Evolutionary conservation across 139 green algal genomes (phyloP).

Genomic region (Picochlorum sp.): DNA sequence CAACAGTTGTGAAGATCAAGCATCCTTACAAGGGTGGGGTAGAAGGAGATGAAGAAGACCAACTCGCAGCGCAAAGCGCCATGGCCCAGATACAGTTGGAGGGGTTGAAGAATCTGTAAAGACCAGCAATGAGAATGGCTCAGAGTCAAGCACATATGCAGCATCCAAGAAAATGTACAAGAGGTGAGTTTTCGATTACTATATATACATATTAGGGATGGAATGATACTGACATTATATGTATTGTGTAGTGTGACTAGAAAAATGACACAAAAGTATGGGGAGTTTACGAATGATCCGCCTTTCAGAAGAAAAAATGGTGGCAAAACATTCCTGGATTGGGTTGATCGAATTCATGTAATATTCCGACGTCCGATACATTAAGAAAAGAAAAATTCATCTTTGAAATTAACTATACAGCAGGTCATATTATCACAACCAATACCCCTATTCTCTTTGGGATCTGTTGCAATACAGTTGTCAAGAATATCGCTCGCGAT

Average conservation of each 20-base stretch:
- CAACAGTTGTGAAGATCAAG: constrained; percentile 8
- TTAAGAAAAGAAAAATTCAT: neutral
- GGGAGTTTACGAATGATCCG: constrained; percentile 14
- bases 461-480: constrained; percentile 74
- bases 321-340: constrained; percentile 15
- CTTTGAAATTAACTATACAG: constrained; percentile 42
- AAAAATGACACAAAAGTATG: constrained; percentile 32
- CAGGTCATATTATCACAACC: constrained; percentile 93
- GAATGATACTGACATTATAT: neutral
- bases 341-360: constrained; percentile 2
- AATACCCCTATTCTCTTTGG: constrained; percentile 68
- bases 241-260: constrained; percentile 14
- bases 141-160: constrained; percentile 2
- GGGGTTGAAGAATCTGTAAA: constrained; percentile 15
- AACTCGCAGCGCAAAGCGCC: neutral
- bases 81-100: constrained; percentile 19
- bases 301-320: constrained; percentile 19
- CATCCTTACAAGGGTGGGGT: constrained; percentile 6
- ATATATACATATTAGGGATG: neutral
- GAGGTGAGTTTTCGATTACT: constrained; percentile 2
- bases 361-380: neutral
- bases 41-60: constrained; percentile 21
- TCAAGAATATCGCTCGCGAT: constrained; percentile 71
- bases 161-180: constrained; percentile 28
- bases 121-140: neutral